Conservation (phyloP, 1,139 yeast genomes). For the Hemisphaericaspora xylanilytica region DNA sequence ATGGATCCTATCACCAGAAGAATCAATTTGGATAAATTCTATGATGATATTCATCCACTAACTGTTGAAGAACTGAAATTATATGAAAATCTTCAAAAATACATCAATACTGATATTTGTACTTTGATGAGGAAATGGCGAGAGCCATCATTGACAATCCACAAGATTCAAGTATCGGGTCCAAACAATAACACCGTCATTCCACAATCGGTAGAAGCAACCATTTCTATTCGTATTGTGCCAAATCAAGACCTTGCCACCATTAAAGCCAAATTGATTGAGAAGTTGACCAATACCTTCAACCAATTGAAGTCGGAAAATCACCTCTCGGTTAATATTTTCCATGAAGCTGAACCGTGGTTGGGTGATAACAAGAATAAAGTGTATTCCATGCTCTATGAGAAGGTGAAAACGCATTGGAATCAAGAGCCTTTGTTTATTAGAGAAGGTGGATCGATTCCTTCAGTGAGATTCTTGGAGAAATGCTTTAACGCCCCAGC, state of each 20-base stretch:
- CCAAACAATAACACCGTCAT: constrained; percentile 89
- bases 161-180: constrained; percentile 81
- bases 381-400: constrained; percentile 63
- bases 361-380: constrained; percentile 77
- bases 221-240: constrained; percentile 79
- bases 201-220: constrained; percentile 75
- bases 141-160: constrained; percentile 87
- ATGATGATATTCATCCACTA: constrained; percentile 60
- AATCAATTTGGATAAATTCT: constrained; percentile 68
- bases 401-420: constrained; percentile 65
- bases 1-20: constrained; percentile 54
- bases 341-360: constrained; percentile 96
- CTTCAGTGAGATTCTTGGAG: constrained; percentile 82
- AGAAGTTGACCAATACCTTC: constrained; percentile 39
- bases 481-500: constrained; percentile 83
- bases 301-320: constrained; percentile 55
- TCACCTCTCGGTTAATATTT: constrained; percentile 53
- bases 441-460: constrained; percentile 96
- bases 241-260: constrained; percentile 76
- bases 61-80: constrained; percentile 53
- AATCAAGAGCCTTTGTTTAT: constrained; percentile 73
- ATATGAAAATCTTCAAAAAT: constrained; percentile 60
- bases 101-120: constrained; percentile 35
- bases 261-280: constrained; percentile 50
- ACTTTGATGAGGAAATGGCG: constrained; percentile 85